phyloP scores from a whole-genome alignment of 116 monocot genomes.

The Iris pallida region DNA sequence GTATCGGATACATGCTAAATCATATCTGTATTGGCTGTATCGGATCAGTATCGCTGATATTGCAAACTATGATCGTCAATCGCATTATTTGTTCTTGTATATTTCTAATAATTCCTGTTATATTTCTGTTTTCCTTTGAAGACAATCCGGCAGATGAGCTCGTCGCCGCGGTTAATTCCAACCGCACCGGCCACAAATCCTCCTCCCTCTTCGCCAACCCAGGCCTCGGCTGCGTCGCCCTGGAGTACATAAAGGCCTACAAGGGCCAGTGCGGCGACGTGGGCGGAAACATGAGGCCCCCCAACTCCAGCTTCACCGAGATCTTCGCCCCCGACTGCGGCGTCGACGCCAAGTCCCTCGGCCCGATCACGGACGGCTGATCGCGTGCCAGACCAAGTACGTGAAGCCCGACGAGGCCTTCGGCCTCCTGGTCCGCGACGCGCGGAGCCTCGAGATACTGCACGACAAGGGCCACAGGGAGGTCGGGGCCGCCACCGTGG shows the following conservation, averaged over 20 bases:
- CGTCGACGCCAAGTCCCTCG: conserved; percentile 43
- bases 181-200: conserved; percentile 69
- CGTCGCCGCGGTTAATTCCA: conserved; percentile 53
- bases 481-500: conserved; percentile 67
- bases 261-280: conserved; percentile 62
- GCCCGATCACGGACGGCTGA: conserved; percentile 43
- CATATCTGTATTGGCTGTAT: neutral
- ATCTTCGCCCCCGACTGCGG: conserved; percentile 79
- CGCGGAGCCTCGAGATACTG: conserved; percentile 52
- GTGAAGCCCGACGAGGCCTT: conserved; percentile 48
- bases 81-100: neutral
- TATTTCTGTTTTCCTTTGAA: conserved; percentile 8
- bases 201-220: conserved; percentile 50
- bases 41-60: too few species aligned
- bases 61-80: neutral
- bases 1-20: too few species aligned
- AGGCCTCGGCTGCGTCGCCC: conserved; percentile 81
- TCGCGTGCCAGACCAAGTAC: conserved; percentile 69
- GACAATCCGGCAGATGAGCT: conserved; percentile 77
- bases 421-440: conserved; percentile 37
- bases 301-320: conserved; percentile 46
- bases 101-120: too few species aligned
- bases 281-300: conserved; percentile 52
- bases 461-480: conserved; percentile 72
- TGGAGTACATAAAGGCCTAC: conserved; percentile 80